Percentiles rank a stretch among this genome's conserved stretches.
These are phyloP conservation scores for Euphorbia peplus DNA, from an alignment of 345 rosid genomes.

Conservation along the genomic window DNA sequence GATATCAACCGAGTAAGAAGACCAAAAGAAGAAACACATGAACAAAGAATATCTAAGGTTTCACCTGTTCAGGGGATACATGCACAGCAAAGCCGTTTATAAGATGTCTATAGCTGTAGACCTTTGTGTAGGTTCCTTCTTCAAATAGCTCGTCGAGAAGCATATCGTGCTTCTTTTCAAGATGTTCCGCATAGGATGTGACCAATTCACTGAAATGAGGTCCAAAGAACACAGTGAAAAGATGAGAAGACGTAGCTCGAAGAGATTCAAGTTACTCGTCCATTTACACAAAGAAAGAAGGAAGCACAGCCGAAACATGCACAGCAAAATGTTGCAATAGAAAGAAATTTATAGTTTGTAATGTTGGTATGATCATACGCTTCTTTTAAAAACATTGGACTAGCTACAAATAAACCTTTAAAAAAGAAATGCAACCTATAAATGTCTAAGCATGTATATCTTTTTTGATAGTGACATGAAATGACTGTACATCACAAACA, in stretches of 20 bases:
- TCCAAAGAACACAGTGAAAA: not conserved
- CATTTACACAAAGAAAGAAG: not conserved
- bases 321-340: not conserved
- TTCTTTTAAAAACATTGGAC: not conserved
- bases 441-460: not conserved
- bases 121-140: constrained; percentile 70
- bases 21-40: not conserved
- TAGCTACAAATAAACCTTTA: not conserved
- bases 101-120: constrained; percentile 94
- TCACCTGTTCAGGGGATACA: constrained; percentile 88
- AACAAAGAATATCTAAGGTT: constrained; percentile 11
- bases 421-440: not conserved
- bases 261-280: constrained; percentile 9
- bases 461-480: not conserved
- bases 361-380: not conserved
- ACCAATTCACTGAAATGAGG: constrained; percentile 61
- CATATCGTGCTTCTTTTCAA: constrained; percentile 87
- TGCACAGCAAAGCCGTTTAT: constrained; percentile 94
- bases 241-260: not conserved
- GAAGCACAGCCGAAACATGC: constrained; percentile 5
- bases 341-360: not conserved
- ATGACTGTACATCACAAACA: not conserved
- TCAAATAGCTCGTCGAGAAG: constrained; percentile 81
- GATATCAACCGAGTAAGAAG: constrained; percentile 1
- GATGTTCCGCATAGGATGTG: constrained; percentile 77